Percentiles rank a stretch among this genome's conserved stretches.
Conservation (phyloP, 2,329 filamentous ascomycete genomes). For the Colletotrichum limetticola region DNA sequence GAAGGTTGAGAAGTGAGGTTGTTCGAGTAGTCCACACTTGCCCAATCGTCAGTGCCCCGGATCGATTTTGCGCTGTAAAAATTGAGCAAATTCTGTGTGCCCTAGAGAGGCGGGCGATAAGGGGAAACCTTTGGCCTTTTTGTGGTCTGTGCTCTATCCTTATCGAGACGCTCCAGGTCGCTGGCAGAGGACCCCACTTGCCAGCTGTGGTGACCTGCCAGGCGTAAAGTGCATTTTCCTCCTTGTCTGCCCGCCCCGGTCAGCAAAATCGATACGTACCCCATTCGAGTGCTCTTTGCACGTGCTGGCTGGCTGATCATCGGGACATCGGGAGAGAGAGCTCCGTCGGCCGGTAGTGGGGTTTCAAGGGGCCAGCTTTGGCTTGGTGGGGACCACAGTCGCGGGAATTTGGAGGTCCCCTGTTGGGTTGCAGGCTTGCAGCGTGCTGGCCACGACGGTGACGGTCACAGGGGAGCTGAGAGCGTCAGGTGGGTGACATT, state of each 20-base stretch:
- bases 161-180: background rate
- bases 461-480: constrained; percentile 20
- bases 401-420: background rate
- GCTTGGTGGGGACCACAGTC: background rate
- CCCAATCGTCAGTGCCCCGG: constrained; percentile 10
- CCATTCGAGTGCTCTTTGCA: background rate
- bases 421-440: background rate
- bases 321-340: constrained; percentile 11
- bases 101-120: constrained; percentile 3
- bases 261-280: background rate
- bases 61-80: constrained; percentile 4
- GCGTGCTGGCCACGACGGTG: background rate
- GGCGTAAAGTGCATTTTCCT: too few species aligned
- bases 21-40: constrained; percentile 16
- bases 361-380: constrained; percentile 8
- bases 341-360: constrained; percentile 14
- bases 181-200: background rate
- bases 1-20: constrained; percentile 31
- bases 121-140: background rate
- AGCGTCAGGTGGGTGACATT: constrained; percentile 24
- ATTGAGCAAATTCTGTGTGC: constrained; percentile 20
- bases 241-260: background rate
- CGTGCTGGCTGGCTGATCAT: background rate
- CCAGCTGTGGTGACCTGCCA: constrained; percentile 8
- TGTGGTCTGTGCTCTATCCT: constrained; percentile 24